A percentile compares a stretch with the other conserved stretches of the same genome.
phyloP scores from a whole-genome alignment of 2,329 filamentous ascomycete genomes.

The Ceratocystis eucalypticola region DNA sequence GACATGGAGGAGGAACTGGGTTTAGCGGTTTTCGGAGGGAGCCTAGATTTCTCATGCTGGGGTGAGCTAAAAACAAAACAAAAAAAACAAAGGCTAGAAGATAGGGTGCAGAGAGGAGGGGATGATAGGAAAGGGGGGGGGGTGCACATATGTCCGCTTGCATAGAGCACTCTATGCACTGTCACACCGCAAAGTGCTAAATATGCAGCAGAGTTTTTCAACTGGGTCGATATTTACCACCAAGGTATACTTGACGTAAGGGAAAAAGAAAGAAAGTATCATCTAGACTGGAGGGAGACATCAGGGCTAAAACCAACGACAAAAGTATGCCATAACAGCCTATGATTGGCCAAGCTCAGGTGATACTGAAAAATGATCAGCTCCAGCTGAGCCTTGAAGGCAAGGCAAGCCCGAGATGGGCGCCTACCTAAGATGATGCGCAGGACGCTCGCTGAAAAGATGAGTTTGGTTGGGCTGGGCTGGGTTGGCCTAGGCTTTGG shows the following conservation, averaged over 20 bases:
- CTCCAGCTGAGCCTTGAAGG: background rate
- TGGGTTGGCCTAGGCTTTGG: background rate
- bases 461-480: background rate
- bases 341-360: background rate
- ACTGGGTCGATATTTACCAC: background rate
- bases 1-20: too few species aligned
- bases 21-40: too few species aligned
- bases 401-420: background rate
- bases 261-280: background rate
- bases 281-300: background rate
- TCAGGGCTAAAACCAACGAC: background rate
- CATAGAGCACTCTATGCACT: background rate
- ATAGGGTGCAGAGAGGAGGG: background rate
- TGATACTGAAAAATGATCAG: background rate
- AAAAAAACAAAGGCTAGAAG: background rate
- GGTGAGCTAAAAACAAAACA: too few species aligned
- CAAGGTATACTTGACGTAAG: background rate
- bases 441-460: background rate
- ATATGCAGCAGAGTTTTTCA: background rate
- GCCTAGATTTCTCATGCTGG: too few species aligned
- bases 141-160: background rate
- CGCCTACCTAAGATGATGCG: background rate
- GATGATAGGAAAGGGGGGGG: background rate
- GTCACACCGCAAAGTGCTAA: background rate
- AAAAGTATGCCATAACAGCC: background rate